A percentile compares a stretch with the other conserved stretches of the same genome.
These are phyloP conservation scores for Bombardia bombarda DNA, from an alignment of 495 filamentous ascomycete species.

Conservation along the genomic window DNA sequence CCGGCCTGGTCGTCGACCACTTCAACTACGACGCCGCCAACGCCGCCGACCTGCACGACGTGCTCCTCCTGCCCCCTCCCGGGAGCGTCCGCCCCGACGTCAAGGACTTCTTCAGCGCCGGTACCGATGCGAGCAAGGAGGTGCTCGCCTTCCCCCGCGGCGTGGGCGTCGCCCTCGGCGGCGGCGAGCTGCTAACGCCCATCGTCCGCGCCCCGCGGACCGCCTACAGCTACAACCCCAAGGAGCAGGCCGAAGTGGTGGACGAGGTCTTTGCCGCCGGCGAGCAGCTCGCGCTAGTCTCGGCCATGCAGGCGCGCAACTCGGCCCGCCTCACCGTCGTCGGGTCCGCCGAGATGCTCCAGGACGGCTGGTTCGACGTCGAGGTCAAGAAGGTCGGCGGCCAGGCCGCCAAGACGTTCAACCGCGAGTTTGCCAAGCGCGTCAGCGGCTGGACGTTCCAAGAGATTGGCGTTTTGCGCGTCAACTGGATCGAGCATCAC, in stretches of 20 bases:
- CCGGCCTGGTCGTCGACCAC: conserved; percentile 81
- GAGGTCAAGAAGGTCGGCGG: conserved; percentile 56
- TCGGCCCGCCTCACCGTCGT: conserved; percentile 84
- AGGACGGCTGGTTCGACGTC: conserved; percentile 84
- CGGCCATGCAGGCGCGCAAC: conserved; percentile 83
- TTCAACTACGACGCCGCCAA: conserved; percentile 82
- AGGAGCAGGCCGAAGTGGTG: conserved; percentile 65
- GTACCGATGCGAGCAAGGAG: conserved; percentile 31
- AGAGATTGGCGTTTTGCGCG: conserved; percentile 82
- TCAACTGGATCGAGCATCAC: conserved; percentile 75
- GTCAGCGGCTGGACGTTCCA: conserved; percentile 88
- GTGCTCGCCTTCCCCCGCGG: conserved; percentile 72
- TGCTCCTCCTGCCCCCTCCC: conserved; percentile 66
- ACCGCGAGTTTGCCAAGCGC: conserved; percentile 77
- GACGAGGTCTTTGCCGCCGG: conserved; percentile 78
- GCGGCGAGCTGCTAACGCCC: conserved; percentile 66
- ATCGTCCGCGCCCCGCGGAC: conserved; percentile 73
- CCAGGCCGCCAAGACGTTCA: conserved; percentile 54
- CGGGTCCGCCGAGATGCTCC: conserved; percentile 77
- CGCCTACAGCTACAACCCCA: conserved; percentile 89
- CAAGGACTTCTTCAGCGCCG: conserved; percentile 70
- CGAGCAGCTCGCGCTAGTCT: conserved; percentile 70
- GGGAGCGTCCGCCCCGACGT: conserved; percentile 54
- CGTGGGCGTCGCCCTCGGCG: conserved; percentile 73
- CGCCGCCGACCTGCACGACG: conserved; percentile 77